These are phyloP conservation scores for Pyracantha coccinea DNA, from an alignment of 331 rosid species.

Conservation along the genomic window DNA sequence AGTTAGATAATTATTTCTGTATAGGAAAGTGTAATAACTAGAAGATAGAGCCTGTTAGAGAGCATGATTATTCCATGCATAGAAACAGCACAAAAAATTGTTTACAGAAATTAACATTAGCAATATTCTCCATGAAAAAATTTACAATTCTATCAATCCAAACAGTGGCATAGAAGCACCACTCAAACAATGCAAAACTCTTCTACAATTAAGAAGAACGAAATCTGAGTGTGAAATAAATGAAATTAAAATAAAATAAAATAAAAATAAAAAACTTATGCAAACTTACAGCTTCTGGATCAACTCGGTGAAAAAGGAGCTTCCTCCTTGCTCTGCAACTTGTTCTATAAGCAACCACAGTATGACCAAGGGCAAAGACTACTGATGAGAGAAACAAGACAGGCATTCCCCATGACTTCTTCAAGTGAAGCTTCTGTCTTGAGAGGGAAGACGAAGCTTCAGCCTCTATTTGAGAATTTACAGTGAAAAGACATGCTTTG, in stretches of 20 bases:
- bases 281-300: conserved; percentile 82
- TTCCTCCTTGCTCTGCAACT: conserved; percentile 95
- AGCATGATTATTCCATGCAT: background rate
- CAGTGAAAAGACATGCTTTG: conserved; percentile 81
- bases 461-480: conserved; percentile 78
- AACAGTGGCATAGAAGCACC: background rate
- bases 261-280: background rate
- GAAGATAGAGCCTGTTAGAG: background rate
- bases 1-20: background rate
- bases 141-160: background rate
- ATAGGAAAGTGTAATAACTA: background rate
- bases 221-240: background rate
- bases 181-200: background rate
- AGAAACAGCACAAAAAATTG: background rate
- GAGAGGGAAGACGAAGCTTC: conserved; percentile 73
- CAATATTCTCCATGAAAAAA: background rate
- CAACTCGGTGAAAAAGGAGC: conserved; percentile 79
- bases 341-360: conserved; percentile 91
- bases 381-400: conserved; percentile 87
- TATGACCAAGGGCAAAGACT: conserved; percentile 93
- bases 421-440: conserved; percentile 74
- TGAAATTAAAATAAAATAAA: background rate
- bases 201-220: background rate
- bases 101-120: background rate
- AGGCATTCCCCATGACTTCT: conserved; percentile 99